phyloP scores from a whole-genome alignment of 495 filamentous ascomycete genomes.

The Chaetomium cochliodes region DNA sequence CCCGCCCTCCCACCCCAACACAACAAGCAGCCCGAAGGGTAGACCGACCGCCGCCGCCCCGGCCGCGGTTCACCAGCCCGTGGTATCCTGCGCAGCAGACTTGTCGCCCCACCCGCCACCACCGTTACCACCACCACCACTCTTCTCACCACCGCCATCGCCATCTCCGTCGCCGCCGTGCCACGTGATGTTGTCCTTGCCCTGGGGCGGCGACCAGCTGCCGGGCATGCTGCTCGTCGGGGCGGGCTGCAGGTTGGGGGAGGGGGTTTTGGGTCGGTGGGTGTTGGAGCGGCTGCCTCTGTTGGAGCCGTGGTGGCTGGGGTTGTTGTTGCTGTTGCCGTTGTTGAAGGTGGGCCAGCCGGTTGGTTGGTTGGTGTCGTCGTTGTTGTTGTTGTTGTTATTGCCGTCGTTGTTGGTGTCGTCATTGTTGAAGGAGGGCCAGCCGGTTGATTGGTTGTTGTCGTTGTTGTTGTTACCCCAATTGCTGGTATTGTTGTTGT shows the following conservation, averaged over 20 bases:
- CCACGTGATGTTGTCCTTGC: conserved; percentile 5
- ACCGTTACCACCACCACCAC: background rate
- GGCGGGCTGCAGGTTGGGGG: conserved; percentile 1
- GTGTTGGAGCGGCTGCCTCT: conserved; percentile 7
- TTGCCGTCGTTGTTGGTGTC: background rate
- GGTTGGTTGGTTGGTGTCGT: background rate
- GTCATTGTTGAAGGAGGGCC: background rate
- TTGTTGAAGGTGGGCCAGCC: conserved; percentile 15
- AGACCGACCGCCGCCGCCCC: no score
- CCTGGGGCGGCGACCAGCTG: conserved; percentile 1
- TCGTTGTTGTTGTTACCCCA: conserved; percentile 19
- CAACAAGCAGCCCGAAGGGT: no score
- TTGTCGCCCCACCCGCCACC: conserved; percentile 2
- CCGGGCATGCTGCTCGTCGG: conserved; percentile 15
- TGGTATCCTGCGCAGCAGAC: conserved; percentile 1
- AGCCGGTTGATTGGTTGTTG: background rate
- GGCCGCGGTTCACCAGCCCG: no score
- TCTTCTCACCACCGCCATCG: background rate
- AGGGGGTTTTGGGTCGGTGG: conserved; percentile 5
- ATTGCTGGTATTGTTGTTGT: conserved; percentile 11
- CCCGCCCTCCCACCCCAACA: no score
- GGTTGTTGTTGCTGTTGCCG: background rate
- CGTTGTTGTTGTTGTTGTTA: conserved; percentile 22
- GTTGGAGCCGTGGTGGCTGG: conserved; percentile 13
- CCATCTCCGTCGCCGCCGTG: background rate